Base-by-base conservation (phyloP, 768 basidiomycete genomes). In the Termitomyces sp. region DNA sequence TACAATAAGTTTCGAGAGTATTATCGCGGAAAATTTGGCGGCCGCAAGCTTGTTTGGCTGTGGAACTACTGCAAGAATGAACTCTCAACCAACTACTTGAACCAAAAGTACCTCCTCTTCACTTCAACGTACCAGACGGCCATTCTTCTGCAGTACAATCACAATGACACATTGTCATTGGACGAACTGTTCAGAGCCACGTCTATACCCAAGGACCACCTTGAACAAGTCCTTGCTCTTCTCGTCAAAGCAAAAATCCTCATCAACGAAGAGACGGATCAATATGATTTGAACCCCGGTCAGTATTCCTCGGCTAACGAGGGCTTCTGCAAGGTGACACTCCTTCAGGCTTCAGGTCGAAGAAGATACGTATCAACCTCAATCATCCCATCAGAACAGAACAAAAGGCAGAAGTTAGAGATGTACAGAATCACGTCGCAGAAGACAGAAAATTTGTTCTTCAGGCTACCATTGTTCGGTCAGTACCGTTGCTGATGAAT, bases 1-100 rank as follows among this genome's bases (percentile, higher is more conserved):
- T 93, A 95, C 67, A 88, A 95, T 56, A 84, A 92, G 43, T 99
- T 98, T 78, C 83, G 85, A 59, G 84, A 85, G 57, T 98, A 93
- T 75, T 98, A 98, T 69, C 89, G 91, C 66, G 85, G 84, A 93
- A 95, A 70, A 14, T 30, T 10, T 93, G 96, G 88, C 2, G 96
- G 94, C 14, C 88, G 96, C 57, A 96, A 96, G 67, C 80, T 99
- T 42, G 95, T 92, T 0, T 99, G 96, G 96, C 74, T 98, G 10
- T 99, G 97, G 97, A 96, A 98, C 65, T 92, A 95, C 69, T 93
- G 87, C 53, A 96, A 96, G 76, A 95, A 95, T 72, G 97, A 99
- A 68, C 80, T 99, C 6, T 84, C 88, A 54, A 95, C 95, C 60
- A 94, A 90, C 66, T 93, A 97, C 71, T 78, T 92, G 52, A 87